phyloP scores from a whole-genome alignment of 805 yeast species.

The Sugiyamaella qingdaonensis region DNA sequence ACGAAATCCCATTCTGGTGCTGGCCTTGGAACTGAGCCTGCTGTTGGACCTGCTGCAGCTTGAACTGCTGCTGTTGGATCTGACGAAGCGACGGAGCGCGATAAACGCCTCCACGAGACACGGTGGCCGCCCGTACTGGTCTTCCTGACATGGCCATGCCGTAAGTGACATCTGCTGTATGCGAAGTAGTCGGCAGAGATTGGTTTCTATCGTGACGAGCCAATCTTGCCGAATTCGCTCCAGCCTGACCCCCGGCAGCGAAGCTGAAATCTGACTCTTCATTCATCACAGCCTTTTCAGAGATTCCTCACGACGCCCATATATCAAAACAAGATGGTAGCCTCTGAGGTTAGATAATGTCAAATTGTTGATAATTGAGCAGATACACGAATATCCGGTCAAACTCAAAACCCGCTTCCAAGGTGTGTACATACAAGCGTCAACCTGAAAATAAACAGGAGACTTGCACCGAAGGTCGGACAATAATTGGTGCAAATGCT shows the following conservation, averaged over 20 bases:
- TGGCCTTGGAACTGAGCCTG: slow-evolving; percentile 2
- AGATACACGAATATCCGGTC: no score
- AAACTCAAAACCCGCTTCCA: no score
- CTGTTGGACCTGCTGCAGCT: neutral
- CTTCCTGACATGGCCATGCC: slow-evolving; percentile 8
- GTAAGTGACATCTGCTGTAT: neutral
- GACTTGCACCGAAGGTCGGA: no score
- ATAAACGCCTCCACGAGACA: slow-evolving; percentile 12
- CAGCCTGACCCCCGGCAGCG: neutral
- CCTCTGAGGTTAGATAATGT: no score
- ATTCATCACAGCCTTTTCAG: neutral
- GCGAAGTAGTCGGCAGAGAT: slow-evolving; percentile 23
- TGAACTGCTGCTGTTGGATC: slow-evolving; percentile 1
- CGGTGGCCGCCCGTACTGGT: slow-evolving; percentile 24
- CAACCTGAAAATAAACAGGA: no score
- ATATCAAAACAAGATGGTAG: no score
- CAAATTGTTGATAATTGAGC: no score
- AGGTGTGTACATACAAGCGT: no score
- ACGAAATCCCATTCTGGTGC: neutral
- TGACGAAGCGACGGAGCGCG: slow-evolving; percentile 5
- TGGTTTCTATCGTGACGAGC: slow-evolving; percentile 24
- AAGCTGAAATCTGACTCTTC: neutral
- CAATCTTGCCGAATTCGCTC: neutral
- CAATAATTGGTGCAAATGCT: no score
- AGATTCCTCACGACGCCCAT: no score